phyloP scores from a whole-genome alignment of 495 filamentous ascomycete genomes.

The Penicillium verhagenii region DNA sequence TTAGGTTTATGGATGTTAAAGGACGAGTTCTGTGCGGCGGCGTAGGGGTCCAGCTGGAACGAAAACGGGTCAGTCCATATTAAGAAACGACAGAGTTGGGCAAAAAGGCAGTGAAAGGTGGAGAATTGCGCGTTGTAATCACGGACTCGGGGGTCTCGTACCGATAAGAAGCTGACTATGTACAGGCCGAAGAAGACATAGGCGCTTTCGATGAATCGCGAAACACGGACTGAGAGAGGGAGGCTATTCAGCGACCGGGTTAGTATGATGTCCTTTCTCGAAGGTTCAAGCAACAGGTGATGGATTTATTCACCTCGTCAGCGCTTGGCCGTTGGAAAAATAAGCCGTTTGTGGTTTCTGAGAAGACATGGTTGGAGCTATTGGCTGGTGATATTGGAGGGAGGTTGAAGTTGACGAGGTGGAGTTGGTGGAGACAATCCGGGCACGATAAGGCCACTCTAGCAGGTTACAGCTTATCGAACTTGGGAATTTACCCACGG shows the following conservation, averaged over 20 bases:
- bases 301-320: slow-evolving; percentile 26
- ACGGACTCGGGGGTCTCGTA: slow-evolving; percentile 12
- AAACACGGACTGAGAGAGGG: slow-evolving; percentile 43
- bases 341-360: slow-evolving; percentile 28
- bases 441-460: background rate
- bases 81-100: background rate
- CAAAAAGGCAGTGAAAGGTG: background rate
- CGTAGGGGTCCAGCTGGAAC: slow-evolving; percentile 62
- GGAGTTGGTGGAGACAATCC: slow-evolving; percentile 4
- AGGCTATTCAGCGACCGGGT: slow-evolving; percentile 33
- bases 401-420: slow-evolving; percentile 6
- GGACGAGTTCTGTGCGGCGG: slow-evolving; percentile 58
- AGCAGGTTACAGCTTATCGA: background rate
- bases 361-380: slow-evolving; percentile 38
- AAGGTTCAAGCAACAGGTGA: slow-evolving; percentile 9
- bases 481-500: background rate
- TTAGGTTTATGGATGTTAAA: slow-evolving; percentile 53
- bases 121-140: background rate
- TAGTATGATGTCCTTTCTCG: slow-evolving; percentile 16
- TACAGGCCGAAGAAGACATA: slow-evolving; percentile 47
- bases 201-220: slow-evolving; percentile 42
- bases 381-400: background rate
- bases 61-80: slow-evolving; percentile 18
- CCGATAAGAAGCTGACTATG: slow-evolving; percentile 44
- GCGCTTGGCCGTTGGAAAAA: slow-evolving; percentile 39